Evolutionary conservation across 768 basidiomycete genomes (phyloP).

Genomic region (Melanogaster broomeanus): DNA sequence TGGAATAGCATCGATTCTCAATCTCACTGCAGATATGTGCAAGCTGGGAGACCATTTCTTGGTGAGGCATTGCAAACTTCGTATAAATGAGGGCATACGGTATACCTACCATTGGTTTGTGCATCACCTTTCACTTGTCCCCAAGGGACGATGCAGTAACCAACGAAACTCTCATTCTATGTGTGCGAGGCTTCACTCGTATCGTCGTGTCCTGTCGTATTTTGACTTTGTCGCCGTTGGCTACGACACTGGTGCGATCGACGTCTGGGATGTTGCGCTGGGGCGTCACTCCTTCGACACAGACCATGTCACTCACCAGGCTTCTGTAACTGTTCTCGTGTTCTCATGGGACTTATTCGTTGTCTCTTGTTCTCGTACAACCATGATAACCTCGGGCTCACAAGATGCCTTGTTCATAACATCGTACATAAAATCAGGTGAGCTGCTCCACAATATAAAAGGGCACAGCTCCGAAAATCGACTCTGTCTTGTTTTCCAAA

Average conservation of each 20-base stretch:
- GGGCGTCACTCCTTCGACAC: constrained; percentile 10
- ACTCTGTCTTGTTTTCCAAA: constrained; percentile 20
- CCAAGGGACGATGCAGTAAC: constrained; percentile 1
- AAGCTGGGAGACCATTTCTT: constrained; percentile 12
- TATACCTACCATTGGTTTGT: constrained; percentile 22
- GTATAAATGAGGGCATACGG: constrained; percentile 13
- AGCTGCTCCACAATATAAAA: constrained; percentile 6
- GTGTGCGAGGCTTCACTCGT: constrained; percentile 10
- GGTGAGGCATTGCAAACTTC: constrained; percentile 8
- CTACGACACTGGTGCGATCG: constrained; percentile 9
- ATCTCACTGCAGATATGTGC: constrained; percentile 16
- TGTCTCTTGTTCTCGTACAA: constrained; percentile 22
- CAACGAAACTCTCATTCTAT: constrained; percentile 5
- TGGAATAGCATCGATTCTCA: constrained; percentile 14
- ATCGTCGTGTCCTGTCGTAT: constrained; percentile 14
- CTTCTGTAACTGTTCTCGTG: constrained; percentile 7
- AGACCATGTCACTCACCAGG: not conserved
- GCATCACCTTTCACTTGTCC: constrained; percentile 13
- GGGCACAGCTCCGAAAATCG: constrained; percentile 20
- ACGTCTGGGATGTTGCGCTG: constrained; percentile 19
- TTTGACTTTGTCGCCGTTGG: constrained; percentile 17
- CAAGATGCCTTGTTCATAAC: constrained; percentile 13
- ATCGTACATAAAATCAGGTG: constrained; percentile 11
- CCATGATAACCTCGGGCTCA: constrained; percentile 17
- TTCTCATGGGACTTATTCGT: constrained; percentile 13